A percentile compares a stretch with the other conserved stretches of the same genome.
Conservation (phyloP, 192 early-diverging fungal species). For the Oehlia diaphana region DNA sequence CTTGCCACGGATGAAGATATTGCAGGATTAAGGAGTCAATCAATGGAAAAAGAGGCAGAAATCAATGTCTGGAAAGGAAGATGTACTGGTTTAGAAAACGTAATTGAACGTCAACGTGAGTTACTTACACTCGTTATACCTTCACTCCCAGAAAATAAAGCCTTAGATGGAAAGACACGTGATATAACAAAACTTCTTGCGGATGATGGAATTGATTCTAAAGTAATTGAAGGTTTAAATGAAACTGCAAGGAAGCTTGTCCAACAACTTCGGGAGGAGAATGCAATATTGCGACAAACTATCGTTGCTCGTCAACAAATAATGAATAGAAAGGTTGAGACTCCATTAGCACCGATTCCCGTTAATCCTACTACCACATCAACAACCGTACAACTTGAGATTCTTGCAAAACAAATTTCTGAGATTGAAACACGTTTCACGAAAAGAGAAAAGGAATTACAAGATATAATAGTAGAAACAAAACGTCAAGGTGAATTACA, state of each 20-base stretch:
- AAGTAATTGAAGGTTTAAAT: conserved; percentile 1
- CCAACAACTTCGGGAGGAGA: conserved; percentile 15
- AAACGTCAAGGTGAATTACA: conserved; percentile 13
- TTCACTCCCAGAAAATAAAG: neutral
- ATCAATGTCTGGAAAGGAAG: conserved; percentile 8
- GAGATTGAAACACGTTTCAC: conserved; percentile 10
- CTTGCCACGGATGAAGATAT: neutral
- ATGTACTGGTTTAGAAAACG: conserved; percentile 7
- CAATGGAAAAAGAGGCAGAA: conserved; percentile 18
- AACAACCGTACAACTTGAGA: conserved; percentile 1
- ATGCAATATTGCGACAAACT: conserved; percentile 11
- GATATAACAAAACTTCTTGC: neutral
- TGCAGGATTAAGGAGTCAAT: neutral
- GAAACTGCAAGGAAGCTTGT: neutral
- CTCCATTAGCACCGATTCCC: too few relatives aligned
- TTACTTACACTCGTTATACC: conserved; percentile 1
- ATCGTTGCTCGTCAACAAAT: conserved; percentile 9
- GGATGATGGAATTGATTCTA: conserved; percentile 1
- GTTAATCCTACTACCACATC: neutral
- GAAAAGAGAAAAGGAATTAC: conserved; percentile 25
- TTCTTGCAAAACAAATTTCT: conserved; percentile 8
- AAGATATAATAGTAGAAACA: conserved; percentile 12
- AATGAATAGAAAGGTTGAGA: neutral
- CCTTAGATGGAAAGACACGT: neutral
- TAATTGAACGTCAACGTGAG: conserved; percentile 5